A percentile compares a stretch with the other conserved stretches of the same genome.
phyloP scores from a whole-genome alignment of 2,329 filamentous ascomycete species.

The Purpureocillium takamizusanense region DNA sequence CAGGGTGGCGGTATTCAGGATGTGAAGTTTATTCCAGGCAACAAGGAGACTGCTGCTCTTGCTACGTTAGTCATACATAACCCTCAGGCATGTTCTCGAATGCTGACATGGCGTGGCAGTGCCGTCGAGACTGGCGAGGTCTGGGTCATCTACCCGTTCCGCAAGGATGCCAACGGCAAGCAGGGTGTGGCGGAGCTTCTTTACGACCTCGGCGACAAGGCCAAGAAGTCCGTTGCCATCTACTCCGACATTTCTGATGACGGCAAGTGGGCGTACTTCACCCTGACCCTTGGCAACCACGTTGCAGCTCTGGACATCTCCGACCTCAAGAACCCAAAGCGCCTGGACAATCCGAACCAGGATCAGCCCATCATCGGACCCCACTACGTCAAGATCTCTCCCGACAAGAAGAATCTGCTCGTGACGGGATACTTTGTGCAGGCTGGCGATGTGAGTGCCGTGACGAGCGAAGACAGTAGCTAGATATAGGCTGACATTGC shows the following conservation, averaged over 20 bases:
- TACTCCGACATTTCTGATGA: constrained; percentile 52
- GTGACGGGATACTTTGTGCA: constrained; percentile 61
- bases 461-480: too few species aligned
- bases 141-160: constrained; percentile 58
- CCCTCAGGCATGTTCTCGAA: too few species aligned
- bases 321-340: constrained; percentile 49
- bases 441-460: constrained; percentile 35
- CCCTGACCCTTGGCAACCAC: constrained; percentile 52
- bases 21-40: constrained; percentile 56
- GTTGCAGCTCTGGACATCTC: constrained; percentile 53
- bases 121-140: constrained; percentile 51
- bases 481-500: too few species aligned
- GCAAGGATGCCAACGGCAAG: constrained; percentile 42
- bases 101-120: constrained; percentile 8
- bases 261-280: constrained; percentile 50
- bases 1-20: constrained; percentile 53
- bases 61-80: constrained; percentile 30
- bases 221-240: constrained; percentile 47
- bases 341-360: constrained; percentile 51
- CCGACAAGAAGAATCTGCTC: constrained; percentile 54
- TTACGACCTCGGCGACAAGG: constrained; percentile 47
- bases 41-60: constrained; percentile 47
- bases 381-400: constrained; percentile 55
- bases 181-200: constrained; percentile 50
- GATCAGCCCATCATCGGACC: constrained; percentile 50